These are phyloP conservation scores for Sphaerulina musiva DNA, from an alignment of 2,329 filamentous ascomycete genomes.

Conservation along the genomic window DNA sequence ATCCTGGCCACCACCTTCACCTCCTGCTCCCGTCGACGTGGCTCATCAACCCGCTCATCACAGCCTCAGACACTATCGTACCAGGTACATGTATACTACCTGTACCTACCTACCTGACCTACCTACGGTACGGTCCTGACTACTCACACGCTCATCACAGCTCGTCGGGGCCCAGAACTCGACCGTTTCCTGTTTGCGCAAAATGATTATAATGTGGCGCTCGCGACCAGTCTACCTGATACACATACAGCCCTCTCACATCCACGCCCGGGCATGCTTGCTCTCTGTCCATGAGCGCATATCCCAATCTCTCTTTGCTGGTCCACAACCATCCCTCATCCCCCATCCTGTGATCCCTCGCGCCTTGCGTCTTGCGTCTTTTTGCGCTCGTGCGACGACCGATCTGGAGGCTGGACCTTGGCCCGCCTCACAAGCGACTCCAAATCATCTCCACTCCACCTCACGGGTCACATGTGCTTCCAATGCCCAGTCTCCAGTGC, in stretches of 20 bases:
- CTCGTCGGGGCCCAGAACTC: too few relatives aligned
- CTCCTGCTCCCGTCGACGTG: too few relatives aligned
- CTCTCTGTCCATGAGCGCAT: too few relatives aligned
- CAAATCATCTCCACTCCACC: not conserved
- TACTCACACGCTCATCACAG: too few relatives aligned
- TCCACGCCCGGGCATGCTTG: not conserved
- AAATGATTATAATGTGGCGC: too few relatives aligned
- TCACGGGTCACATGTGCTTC: not conserved
- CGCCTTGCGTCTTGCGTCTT: not conserved
- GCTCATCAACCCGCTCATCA: too few relatives aligned
- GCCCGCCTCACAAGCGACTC: constrained; percentile 2
- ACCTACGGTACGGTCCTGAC: not conserved
- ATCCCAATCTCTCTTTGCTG: not conserved
- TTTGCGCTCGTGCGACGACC: not conserved
- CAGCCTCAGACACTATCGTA: too few relatives aligned
- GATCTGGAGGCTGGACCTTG: too few relatives aligned
- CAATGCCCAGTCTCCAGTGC: not conserved
- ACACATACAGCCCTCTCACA: not conserved
- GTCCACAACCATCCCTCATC: not conserved
- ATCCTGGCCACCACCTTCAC: not conserved
- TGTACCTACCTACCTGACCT: not conserved
- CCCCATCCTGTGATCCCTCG: not conserved
- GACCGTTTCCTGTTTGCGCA: too few relatives aligned
- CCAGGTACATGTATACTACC: too few relatives aligned
- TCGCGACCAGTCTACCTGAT: not conserved